Base-by-base conservation (phyloP, 495 filamentous ascomycete genomes). In the Hypoxylon fuscum region DNA sequence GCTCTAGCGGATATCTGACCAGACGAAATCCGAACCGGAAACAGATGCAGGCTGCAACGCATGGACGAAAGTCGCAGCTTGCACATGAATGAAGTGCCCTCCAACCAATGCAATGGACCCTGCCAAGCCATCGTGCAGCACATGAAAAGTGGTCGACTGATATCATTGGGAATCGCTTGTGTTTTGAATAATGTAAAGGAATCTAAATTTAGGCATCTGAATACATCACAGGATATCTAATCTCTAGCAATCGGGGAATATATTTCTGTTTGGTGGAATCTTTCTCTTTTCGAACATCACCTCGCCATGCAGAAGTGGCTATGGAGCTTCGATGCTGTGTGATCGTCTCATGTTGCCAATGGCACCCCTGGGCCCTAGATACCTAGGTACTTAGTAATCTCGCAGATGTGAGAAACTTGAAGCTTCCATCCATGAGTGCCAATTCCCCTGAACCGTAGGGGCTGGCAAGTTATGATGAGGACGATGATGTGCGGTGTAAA, bases 261-360 rank as follows among this genome's bases (percentile, higher is more conserved):
- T 21, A 32, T 21, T n/a, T 21, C 17, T 6, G 0, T 54, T 35
- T 45, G 43, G 15, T 38, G 14, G 25, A 44, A 9, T 17, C 31
- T 18, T 37, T 1, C 18, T 35, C 9, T 27, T 40, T 38, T 58
- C 11, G 22, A 37, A 52, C 17, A 29, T 61, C 38, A 25, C 25
- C 32, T 40, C 11, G 43, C 34, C 11, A 46, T 46, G 22, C 23
- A 59, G 29, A 40, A 35, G 52, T 63, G 53, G 53, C 60, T 63
- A 47, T 63, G 53, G 57, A 42, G 46, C 45, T 34, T 46, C 38
- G 34, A 20, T 61, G n/a, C 32, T 47, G 60, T 63, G 57, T 63
- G 45, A 63, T 63, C 60, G 53, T 52, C 60, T 53, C 38, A 45
- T 37, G 23, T 22, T 21, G 22, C 40, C 32, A 14, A 43, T 55